phyloP scores from a whole-genome alignment of 2,329 filamentous ascomycete species.

The Nothophoma quercina region DNA sequence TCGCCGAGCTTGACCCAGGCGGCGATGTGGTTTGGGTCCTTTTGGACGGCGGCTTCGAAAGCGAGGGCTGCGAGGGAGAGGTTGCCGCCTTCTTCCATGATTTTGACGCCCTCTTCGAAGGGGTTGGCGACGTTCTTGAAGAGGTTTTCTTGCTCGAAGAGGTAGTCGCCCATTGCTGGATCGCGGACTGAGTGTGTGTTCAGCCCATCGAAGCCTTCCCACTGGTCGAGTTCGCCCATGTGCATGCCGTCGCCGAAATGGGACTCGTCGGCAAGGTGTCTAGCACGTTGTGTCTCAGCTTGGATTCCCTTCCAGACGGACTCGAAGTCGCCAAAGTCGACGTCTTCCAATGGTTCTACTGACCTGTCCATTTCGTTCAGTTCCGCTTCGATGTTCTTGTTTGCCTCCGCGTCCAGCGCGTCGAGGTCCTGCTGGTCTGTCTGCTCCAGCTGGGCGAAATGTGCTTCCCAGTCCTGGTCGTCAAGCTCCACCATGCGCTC shows the following conservation, averaged over 20 bases:
- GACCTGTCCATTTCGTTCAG: slow-evolving; percentile 88
- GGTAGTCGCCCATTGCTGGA: slow-evolving; percentile 84
- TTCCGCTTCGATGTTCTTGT: slow-evolving; percentile 81
- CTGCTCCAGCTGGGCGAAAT: slow-evolving; percentile 88
- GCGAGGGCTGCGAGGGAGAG: slow-evolving; percentile 91
- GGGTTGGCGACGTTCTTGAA: slow-evolving; percentile 83
- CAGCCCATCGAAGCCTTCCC: slow-evolving; percentile 76
- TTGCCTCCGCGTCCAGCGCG: slow-evolving; percentile 68
- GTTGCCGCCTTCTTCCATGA: slow-evolving; percentile 93
- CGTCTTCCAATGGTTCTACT: slow-evolving; percentile 69
- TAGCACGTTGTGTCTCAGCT: slow-evolving; percentile 74
- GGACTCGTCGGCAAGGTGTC: slow-evolving; percentile 72
- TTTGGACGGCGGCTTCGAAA: slow-evolving; percentile 94
- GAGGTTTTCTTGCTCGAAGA: slow-evolving; percentile 94
- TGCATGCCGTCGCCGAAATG: slow-evolving; percentile 66
- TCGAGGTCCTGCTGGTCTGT: slow-evolving; percentile 62
- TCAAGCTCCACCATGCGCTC: slow-evolving; percentile 85
- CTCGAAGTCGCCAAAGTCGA: slow-evolving; percentile 91
- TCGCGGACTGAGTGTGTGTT: slow-evolving; percentile 74
- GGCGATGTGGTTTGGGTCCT: slow-evolving; percentile 84
- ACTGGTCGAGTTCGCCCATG: slow-evolving; percentile 79
- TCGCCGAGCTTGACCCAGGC: slow-evolving; percentile 93
- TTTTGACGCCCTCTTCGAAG: slow-evolving; percentile 90
- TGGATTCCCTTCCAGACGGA: slow-evolving; percentile 85
- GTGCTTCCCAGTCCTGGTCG: slow-evolving; percentile 93